Conservation (phyloP, 1,284 basidiomycete genomes). For the Melampsora abietis-canadensis region DNA sequence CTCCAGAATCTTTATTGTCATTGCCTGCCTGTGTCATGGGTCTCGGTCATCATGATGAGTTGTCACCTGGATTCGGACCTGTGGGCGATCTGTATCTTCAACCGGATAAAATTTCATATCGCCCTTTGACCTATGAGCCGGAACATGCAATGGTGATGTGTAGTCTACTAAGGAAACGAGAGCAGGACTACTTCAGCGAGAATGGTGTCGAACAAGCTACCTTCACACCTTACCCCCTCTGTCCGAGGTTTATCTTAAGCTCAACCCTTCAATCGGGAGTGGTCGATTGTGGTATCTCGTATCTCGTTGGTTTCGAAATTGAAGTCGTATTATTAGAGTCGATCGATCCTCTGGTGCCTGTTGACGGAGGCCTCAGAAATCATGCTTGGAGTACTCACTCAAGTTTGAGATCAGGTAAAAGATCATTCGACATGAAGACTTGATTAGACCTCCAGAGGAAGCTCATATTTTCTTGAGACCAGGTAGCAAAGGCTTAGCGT, state of each 20-base stretch:
- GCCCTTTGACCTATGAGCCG: slow-evolving; percentile 20
- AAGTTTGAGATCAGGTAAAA: slow-evolving; percentile 10
- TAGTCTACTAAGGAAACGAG: slow-evolving; percentile 25
- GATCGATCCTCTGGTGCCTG: slow-evolving; percentile 8
- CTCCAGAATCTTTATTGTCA: slow-evolving; percentile 33
- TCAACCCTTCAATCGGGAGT: slow-evolving; percentile 39
- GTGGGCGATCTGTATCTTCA: slow-evolving; percentile 41
- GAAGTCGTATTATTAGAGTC: slow-evolving; percentile 38
- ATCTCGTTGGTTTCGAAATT: slow-evolving; percentile 41
- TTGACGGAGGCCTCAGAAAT: slow-evolving; percentile 7
- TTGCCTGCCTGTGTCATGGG: slow-evolving; percentile 41
- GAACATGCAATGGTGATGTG: slow-evolving; percentile 39
- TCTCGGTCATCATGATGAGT: slow-evolving; percentile 33
- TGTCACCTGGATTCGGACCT: slow-evolving; percentile 32
- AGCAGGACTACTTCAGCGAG: slow-evolving; percentile 10
- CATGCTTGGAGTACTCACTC: slow-evolving; percentile 38
- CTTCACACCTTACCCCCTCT: slow-evolving; percentile 40
- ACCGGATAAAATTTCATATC: slow-evolving; percentile 41
- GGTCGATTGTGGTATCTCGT: slow-evolving; percentile 32
- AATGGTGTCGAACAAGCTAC: slow-evolving; percentile 2
- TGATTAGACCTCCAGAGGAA: too few species aligned
- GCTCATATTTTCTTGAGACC: too few species aligned
- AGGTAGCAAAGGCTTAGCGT: slow-evolving; percentile 26
- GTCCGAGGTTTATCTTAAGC: slow-evolving; percentile 39
- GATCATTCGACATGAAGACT: too few species aligned